A percentile compares a stretch with the other conserved stretches of the same genome.
These are phyloP conservation scores for Colletotrichum sp. DNA, from an alignment of 2,329 filamentous ascomycete genomes.

Conservation along the genomic window DNA sequence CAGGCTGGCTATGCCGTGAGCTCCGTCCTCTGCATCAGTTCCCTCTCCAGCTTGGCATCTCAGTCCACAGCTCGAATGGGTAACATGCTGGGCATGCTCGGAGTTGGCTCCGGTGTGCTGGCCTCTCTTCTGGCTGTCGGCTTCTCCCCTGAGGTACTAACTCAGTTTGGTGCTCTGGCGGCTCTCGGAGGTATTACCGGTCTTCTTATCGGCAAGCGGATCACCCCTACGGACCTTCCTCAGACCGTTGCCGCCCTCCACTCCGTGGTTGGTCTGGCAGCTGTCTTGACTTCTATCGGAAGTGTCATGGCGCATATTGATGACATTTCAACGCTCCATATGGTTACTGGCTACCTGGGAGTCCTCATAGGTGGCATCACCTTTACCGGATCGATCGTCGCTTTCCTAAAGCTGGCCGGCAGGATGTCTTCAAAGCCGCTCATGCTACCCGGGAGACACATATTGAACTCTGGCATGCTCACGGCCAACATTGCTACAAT, in stretches of 20 bases:
- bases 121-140: conserved; percentile 83
- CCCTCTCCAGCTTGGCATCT: conserved; percentile 80
- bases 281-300: conserved; percentile 86
- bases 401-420: conserved; percentile 85
- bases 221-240: conserved; percentile 86
- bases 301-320: conserved; percentile 67
- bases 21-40: conserved; percentile 84
- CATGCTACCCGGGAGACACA: conserved; percentile 74
- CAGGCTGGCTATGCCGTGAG: conserved; percentile 89
- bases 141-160: conserved; percentile 77
- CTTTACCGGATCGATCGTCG: conserved; percentile 89
- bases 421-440: conserved; percentile 81
- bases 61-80: conserved; percentile 84
- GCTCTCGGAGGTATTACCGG: conserved; percentile 72
- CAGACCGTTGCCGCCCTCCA: conserved; percentile 90
- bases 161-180: conserved; percentile 81
- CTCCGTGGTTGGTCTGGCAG: conserved; percentile 87
- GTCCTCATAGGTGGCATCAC: conserved; percentile 88
- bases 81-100: conserved; percentile 85
- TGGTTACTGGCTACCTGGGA: conserved; percentile 85
- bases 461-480: conserved; percentile 76
- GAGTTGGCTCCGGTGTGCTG: conserved; percentile 82
- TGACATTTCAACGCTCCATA: conserved; percentile 76
- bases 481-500: conserved; percentile 82
- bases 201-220: conserved; percentile 80